These are phyloP conservation scores for Annona squamosa DNA, from an alignment of 164 flowering plant genomes.

Conservation along the genomic window DNA sequence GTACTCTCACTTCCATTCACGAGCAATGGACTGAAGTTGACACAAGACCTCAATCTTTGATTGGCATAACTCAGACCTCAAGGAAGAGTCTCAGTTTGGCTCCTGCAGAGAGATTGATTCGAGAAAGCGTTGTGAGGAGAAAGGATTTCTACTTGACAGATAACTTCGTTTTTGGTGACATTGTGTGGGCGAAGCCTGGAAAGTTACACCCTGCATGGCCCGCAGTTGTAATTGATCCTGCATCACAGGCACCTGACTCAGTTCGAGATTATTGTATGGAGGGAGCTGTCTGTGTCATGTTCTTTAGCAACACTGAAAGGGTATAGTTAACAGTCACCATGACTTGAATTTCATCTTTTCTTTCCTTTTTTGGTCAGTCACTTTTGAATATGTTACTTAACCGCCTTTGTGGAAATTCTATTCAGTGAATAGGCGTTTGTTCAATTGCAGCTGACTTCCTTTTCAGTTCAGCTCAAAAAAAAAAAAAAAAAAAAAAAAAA, in stretches of 20 bases:
- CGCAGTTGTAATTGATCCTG: constrained; percentile 87
- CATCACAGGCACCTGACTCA: constrained; percentile 69
- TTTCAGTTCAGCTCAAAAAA: background rate
- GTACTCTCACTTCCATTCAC: constrained; percentile 35
- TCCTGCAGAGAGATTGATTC: constrained; percentile 8
- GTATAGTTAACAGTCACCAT: constrained; percentile 22
- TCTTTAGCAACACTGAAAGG: constrained; percentile 81
- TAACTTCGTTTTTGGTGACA: constrained; percentile 67
- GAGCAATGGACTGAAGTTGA: constrained; percentile 33
- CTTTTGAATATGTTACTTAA: background rate
- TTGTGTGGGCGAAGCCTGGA: constrained; percentile 90
- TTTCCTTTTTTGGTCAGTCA: background rate
- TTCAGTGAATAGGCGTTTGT: background rate
- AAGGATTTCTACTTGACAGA: constrained; percentile 39
- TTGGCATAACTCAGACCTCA: constrained; percentile 12
- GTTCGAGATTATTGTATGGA: constrained; percentile 62
- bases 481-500: no score
- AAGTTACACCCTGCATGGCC: constrained; percentile 88
- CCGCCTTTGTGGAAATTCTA: background rate
- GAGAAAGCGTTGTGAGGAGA: constrained; percentile 30
- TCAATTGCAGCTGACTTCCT: background rate
- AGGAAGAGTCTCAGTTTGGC: constrained; percentile 7
- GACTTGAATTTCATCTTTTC: background rate
- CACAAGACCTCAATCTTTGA: constrained; percentile 11
- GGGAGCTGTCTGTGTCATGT: constrained; percentile 88